Evolutionary conservation across 2,329 filamentous ascomycete species (phyloP).

Genomic region (Fusarium nygamai): DNA sequence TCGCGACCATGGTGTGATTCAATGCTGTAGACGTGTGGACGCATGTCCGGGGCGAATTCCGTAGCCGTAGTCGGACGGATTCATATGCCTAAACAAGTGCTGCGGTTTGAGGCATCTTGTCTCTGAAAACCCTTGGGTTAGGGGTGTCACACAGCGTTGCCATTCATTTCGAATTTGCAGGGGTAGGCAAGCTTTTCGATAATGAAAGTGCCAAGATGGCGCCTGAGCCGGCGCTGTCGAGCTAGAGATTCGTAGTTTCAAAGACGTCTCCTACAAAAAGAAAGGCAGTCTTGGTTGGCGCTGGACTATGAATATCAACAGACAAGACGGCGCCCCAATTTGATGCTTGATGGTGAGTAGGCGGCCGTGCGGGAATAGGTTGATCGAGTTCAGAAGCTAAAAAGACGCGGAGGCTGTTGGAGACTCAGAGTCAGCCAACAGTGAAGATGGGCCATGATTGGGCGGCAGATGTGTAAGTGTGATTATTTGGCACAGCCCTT

Average conservation of each 20-base stretch:
- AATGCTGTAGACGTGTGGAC: constrained; percentile 21
- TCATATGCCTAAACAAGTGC: constrained; percentile 26
- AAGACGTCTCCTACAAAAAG: constrained; percentile 5
- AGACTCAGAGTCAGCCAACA: constrained; percentile 25
- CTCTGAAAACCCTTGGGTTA: constrained; percentile 10
- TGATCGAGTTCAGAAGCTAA: constrained; percentile 17
- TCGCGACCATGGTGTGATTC: constrained; percentile 34
- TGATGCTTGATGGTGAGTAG: constrained; percentile 26
- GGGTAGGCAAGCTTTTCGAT: constrained; percentile 29
- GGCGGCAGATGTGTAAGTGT: constrained; percentile 11
- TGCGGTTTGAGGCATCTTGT: constrained; percentile 20
- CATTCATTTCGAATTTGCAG: constrained; percentile 22
- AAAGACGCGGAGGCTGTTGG: constrained; percentile 18
- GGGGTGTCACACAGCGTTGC: constrained; percentile 28
- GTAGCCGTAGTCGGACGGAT: constrained; percentile 17
- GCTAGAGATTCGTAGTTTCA: background rate
- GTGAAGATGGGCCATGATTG: constrained; percentile 19
- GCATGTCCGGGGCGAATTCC: constrained; percentile 33
- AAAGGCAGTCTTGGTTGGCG: constrained; percentile 11
- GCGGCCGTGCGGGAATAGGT: constrained; percentile 23
- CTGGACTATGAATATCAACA: constrained; percentile 15
- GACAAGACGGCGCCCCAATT: constrained; percentile 31
- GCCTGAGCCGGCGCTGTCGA: constrained; percentile 11
- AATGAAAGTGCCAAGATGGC: constrained; percentile 24
- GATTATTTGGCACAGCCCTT: constrained; percentile 39